These are phyloP conservation scores for Cyberlindnera sargentensis DNA, from an alignment of 805 yeast species.

Conservation along the genomic window DNA sequence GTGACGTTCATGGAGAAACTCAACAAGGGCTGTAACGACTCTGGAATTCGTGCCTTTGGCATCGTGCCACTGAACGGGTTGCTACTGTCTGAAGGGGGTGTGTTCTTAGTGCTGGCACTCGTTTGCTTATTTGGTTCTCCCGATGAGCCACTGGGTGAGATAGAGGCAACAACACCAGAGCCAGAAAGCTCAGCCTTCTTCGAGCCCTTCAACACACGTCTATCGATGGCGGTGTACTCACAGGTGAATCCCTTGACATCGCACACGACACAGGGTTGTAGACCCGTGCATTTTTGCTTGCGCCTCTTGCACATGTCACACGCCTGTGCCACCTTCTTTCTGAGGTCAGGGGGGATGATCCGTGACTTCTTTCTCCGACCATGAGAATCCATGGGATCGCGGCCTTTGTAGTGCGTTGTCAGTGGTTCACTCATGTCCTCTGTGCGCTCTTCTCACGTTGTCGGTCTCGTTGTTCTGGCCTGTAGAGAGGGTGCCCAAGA, in stretches of 20 bases:
- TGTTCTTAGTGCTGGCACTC: too few species aligned
- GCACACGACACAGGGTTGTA: constrained; percentile 31
- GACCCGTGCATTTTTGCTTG: constrained; percentile 30
- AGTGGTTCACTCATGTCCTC: too few species aligned
- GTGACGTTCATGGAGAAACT: constrained; percentile 14
- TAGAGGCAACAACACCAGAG: too few species aligned
- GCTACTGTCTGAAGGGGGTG: neutral
- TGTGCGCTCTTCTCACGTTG: too few species aligned
- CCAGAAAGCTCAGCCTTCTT: constrained; percentile 2
- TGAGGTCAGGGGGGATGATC: constrained; percentile 21
- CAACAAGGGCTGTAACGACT: constrained; percentile 16
- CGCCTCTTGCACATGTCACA: constrained; percentile 40
- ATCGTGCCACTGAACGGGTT: neutral
- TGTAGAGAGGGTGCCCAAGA: too few species aligned
- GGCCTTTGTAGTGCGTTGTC: too few species aligned
- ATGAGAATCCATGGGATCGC: too few species aligned
- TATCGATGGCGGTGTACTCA: constrained; percentile 22
- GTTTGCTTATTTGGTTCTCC: too few species aligned
- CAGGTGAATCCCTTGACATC: constrained; percentile 25
- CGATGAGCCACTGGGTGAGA: too few species aligned
- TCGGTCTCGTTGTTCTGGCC: too few species aligned
- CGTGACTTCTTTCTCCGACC: constrained; percentile 15
- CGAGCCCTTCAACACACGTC: constrained; percentile 19
- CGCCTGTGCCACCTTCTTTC: constrained; percentile 40
- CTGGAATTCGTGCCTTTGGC: constrained; percentile 8